Evolutionary conservation across 257 asterid genomes (phyloP), one percentile per base, ranked within the genome.

Genomic region (Henckelia pumila): DNA sequence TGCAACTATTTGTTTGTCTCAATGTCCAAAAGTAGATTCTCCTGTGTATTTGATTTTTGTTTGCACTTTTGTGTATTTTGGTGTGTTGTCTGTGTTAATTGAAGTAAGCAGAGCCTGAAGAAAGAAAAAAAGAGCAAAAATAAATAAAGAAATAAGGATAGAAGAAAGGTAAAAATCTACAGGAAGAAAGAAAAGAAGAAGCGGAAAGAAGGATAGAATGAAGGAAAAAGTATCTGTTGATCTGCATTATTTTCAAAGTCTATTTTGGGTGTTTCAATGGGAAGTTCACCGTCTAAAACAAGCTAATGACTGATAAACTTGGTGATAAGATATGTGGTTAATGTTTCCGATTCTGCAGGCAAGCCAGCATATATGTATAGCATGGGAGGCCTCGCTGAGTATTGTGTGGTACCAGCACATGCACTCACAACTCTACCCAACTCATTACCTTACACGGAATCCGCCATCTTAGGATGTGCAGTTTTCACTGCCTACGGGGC

Each of bases 301-400:
- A 47, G 64, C 29, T 59, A 68, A 52, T 68, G 63, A 59, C 49
- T 74, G 30, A 32, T 19, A 64, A n/a, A 20, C 33, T 20, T 73
- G 75, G 21, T 70, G 30, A 71, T 60, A 63, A 69, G 67, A 76
- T 76, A 55, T 22, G 67, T 44, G 53, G 33, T 61, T 59, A 60
- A 56, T 52, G 50, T 3, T 77, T 66, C 74, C 76, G 47, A n/a
- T 70, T 77, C 35, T 81, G 82, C 89, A 93, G 99, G 86, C 65
- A 93, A 88, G 75, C 99, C 99, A 26, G 95, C 87, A 61, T 93
- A 93, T 73, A 90, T 93, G 99, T 93, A 90, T 75, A 93, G 99
- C 75, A 93, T 93, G 99, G 99, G 99, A 29, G 99, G 99, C 28
- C 96, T 93, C 63, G 99, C 99, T 59, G 99, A 93, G 79, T 93